Evolutionary conservation across 305 asterid species (phyloP), one percentile per base, ranked within the genome.

Genomic region (Caryopteris hybrid): DNA sequence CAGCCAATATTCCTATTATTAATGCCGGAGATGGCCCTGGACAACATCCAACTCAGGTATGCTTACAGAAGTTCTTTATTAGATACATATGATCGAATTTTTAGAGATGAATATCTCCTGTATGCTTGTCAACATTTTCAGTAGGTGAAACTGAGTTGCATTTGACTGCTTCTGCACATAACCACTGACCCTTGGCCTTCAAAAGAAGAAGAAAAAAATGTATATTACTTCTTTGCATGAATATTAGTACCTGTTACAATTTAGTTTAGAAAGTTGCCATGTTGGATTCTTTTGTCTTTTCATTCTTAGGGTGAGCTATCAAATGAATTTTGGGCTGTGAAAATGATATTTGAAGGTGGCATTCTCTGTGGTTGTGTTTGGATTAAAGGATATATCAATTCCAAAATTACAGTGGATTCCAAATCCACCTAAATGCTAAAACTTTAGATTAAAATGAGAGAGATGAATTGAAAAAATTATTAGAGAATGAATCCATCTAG

Each of bases 21-120:
- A 93, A 93, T 81, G 98, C 97, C n/a, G 98, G 97, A 73, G 98
- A 92, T 80, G 97, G 98, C 61, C 97, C 96, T 12, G 98, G 98
- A n/a, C 97, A 92, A 72, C 98, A 92, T 79, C 97, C 97, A 20
- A 86, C 97, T 51, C 95, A 92, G 96, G 98, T 92, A 13, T 64
- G 60, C 13, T 12, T 17, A 48, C 50, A 73, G 34, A 23, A n/a
- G 29, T 21, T 48, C 29, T 52, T 62, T 52, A 42, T 48, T 23
- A 0, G 56, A 66, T 41, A 20, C 39, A 12, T 59, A 48, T 53
- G n/a, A 14, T 71, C 45, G 6, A 45, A 39, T 46, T 25, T 48
- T 33, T 39, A 6, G 21, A 69, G 34, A 22, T 39, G 42, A 43
- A 27, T 17, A 14, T 13, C 14, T 41, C 10, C 1, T 65, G 54